A percentile compares a stretch with the other conserved stretches of the same genome.
Evolutionary conservation across 495 filamentous ascomycete species (phyloP).

Genomic region (Bathelium albidoporum): DNA sequence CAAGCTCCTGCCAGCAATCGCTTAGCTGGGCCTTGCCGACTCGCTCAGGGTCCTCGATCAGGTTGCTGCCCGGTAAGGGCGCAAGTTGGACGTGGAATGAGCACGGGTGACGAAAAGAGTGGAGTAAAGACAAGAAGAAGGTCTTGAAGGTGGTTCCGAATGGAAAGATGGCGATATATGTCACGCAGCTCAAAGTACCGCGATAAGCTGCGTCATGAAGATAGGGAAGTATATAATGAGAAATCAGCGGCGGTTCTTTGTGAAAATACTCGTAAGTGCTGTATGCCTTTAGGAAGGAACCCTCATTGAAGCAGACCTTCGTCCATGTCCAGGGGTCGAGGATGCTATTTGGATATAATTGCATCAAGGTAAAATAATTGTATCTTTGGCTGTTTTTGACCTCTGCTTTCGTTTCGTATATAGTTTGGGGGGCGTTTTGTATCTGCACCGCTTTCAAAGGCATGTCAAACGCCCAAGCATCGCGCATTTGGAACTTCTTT

Average conservation of each 20-base stretch:
- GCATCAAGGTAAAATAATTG: not conserved
- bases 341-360: conserved; percentile 10
- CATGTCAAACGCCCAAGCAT: conserved; percentile 24
- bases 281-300: conserved; percentile 20
- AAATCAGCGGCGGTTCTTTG: conserved; percentile 16
- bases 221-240: not conserved
- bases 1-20: conserved; percentile 23
- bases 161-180: conserved; percentile 24
- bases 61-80: conserved; percentile 10
- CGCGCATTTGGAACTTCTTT: not conserved
- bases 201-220: not conserved
- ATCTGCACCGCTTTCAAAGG: conserved; percentile 12
- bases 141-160: conserved; percentile 10
- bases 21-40: conserved; percentile 17
- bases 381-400: not conserved
- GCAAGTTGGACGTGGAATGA: conserved; percentile 19
- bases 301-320: conserved; percentile 18
- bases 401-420: not conserved
- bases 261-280: conserved; percentile 23
- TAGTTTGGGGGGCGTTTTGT: not conserved
- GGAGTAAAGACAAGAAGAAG: conserved; percentile 7
- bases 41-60: conserved; percentile 12
- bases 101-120: conserved; percentile 10
- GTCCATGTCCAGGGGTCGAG: conserved; percentile 14
- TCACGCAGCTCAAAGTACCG: conserved; percentile 7